Base-by-base conservation (phyloP, 2,329 filamentous ascomycete genomes). In the Apiospora rasikravindrae region DNA sequence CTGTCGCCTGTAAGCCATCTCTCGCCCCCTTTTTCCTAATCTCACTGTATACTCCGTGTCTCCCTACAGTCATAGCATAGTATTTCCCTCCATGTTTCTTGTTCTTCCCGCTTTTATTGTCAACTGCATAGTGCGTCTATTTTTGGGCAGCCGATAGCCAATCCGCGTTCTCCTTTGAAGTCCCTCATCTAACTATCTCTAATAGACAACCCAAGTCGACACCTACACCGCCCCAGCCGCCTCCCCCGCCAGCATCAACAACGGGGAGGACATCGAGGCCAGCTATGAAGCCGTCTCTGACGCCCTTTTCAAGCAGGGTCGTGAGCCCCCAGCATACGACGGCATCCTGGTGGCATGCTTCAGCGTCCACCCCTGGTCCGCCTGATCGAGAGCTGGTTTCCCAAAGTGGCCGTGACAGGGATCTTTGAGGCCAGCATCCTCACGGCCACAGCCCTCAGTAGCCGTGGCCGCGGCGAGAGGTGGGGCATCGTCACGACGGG, bases 401-500 rank as follows among this genome's bases (percentile, higher is more conserved):
- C 13, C 72, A 88, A 10, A 84, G 81, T 22, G 24, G 37, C 90
- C 45, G 91, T 94, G 6, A 91, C 90, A 0, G 95, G 96, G 7
- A 98, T 98, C 71, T 96, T 98, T 78, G 95, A 98, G 82, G 93
- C 94, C 0, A 94, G 92, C 77, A 86, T 98, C 19, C 84, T 91
- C 2, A 85, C 90, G 0, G 88, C 90, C 2, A 79, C 95, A 13
- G 88, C 91, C 1, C 81, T 88, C 33, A 83, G 86, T 57, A 79
- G 71, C 37, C 79, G 77, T 71, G 2, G 73, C 76, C 1, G 72
- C 74, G 1, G 76, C 71, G 81, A 89, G 75, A 85, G 83, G 67
- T 98, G 96, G 86, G 96, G 95, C 2, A 96, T 98, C 74, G 92
- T 98, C 6, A 96, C 93, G 6, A 98, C 96, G 0, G 95, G 95